Percentiles rank a stretch among this genome's conserved stretches.
These are phyloP conservation scores for Xylariaceae sp. DNA, from an alignment of 2,329 filamentous ascomycete genomes.

Conservation along the genomic window DNA sequence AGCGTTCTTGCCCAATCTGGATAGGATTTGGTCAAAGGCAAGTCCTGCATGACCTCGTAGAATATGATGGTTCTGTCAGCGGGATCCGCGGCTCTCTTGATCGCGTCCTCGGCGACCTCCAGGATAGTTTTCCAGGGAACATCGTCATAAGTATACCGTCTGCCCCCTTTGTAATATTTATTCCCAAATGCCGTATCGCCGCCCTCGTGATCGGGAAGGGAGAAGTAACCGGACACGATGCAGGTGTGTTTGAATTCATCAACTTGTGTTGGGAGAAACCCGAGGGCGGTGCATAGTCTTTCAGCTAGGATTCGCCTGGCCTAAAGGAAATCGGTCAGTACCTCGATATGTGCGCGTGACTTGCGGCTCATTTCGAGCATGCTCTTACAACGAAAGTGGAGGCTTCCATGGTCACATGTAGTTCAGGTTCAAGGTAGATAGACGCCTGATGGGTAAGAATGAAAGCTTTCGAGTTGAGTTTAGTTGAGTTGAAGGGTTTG, in stretches of 20 bases:
- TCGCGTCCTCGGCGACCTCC: background rate
- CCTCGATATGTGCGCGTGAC: no score
- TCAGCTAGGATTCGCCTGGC: no score
- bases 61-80: background rate
- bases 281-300: no score
- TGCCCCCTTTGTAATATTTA: background rate
- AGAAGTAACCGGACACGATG: background rate
- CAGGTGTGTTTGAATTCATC: conserved; percentile 1
- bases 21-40: background rate
- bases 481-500: no score
- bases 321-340: no score
- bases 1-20: background rate
- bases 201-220: background rate
- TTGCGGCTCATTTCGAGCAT: no score
- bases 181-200: background rate
- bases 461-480: no score
- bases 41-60: background rate
- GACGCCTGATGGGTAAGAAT: no score
- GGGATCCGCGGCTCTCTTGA: background rate
- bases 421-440: no score
- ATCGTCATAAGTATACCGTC: background rate
- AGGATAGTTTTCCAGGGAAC: conserved; percentile 1
- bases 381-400: no score
- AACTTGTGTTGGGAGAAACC: no score
- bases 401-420: no score